A percentile compares a stretch with the other conserved stretches of the same genome.
phyloP scores from a whole-genome alignment of 192 early-diverging fungal genomes.

The Umbelopsis sp. region DNA sequence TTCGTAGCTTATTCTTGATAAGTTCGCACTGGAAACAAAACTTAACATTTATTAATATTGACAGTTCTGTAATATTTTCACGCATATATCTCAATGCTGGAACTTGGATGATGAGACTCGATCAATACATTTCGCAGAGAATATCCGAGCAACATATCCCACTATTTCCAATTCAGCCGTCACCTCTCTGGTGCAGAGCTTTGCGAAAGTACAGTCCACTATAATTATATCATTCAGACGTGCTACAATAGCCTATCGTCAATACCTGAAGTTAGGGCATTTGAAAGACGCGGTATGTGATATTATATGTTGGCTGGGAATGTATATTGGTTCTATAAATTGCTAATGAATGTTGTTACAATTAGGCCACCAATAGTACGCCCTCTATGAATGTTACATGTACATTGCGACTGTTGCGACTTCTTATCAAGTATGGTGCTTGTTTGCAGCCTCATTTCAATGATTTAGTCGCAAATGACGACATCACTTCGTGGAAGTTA shows the following conservation, averaged over 20 bases:
- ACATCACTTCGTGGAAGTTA: constrained; percentile 57
- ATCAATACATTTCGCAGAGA: not conserved
- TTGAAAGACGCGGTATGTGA: not conserved
- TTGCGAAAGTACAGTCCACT: not conserved
- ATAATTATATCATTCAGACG: not conserved
- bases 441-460: constrained; percentile 48
- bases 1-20: not conserved
- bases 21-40: not conserved
- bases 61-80: not conserved
- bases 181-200: not conserved
- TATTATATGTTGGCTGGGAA: not conserved
- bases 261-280: not conserved
- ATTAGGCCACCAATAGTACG: not conserved
- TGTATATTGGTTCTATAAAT: not conserved
- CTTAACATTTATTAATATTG: not conserved
- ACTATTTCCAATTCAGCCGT: not conserved
- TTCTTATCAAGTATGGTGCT: constrained; percentile 64
- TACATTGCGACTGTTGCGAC: constrained; percentile 60
- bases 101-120: not conserved
- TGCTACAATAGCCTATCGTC: not conserved
- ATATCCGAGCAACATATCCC: not conserved
- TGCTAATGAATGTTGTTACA: not conserved
- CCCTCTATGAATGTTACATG: constrained; percentile 50
- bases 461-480: constrained; percentile 39
- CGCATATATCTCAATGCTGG: not conserved